These are phyloP conservation scores for Chlamydomonas reinhardtii DNA, from an alignment of 163 green algal species.

Conservation along the genomic window DNA sequence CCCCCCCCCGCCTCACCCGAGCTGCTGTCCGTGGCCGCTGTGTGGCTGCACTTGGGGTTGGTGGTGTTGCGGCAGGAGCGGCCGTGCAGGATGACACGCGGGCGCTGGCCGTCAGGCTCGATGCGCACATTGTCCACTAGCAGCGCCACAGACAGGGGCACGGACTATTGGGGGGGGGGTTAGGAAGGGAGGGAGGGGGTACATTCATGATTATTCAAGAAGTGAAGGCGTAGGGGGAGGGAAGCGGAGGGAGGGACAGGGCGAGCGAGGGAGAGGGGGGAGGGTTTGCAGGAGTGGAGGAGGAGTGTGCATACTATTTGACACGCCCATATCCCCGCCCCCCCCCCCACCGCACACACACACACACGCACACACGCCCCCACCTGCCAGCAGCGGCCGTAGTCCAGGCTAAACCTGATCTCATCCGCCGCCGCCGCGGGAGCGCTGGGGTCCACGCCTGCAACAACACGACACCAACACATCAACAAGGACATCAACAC, in stretches of 20 bases:
- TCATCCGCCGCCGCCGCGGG: constrained; percentile 49
- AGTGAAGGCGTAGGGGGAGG: no score
- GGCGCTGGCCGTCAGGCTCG: constrained; percentile 70
- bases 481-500: no score
- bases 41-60: constrained; percentile 46
- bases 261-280: not conserved
- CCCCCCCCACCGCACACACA: no score
- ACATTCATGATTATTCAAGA: no score
- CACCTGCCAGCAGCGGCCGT: constrained; percentile 80
- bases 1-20: no score
- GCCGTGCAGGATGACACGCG: constrained; percentile 66
- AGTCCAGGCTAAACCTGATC: constrained; percentile 79
- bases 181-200: no score
- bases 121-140: constrained; percentile 86
- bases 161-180: constrained; percentile 30
- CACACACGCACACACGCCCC: not conserved
- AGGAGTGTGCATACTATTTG: no score
- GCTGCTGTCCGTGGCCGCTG: no score
- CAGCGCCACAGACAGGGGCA: constrained; percentile 67
- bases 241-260: no score
- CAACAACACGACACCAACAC: no score
- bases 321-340: no score
- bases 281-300: no score
- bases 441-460: not conserved
- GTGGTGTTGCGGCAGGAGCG: constrained; percentile 48